phyloP scores from a whole-genome alignment of 2,329 filamentous ascomycete genomes.

The Fusarium ramigenum region DNA sequence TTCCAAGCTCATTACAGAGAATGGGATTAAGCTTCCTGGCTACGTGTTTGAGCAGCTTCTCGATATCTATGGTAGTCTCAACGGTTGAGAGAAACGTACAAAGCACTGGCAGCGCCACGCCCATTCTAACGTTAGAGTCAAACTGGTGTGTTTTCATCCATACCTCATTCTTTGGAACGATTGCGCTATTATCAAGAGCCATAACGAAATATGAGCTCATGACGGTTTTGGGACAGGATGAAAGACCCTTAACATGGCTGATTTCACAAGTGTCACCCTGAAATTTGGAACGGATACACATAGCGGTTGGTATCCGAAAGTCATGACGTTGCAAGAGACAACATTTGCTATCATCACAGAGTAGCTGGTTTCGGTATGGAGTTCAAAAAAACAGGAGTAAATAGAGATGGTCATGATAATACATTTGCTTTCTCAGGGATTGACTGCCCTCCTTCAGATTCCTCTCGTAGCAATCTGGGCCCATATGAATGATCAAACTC shows the following conservation, averaged over 20 bases:
- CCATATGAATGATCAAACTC: not conserved
- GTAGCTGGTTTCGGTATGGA: slow-evolving; percentile 28
- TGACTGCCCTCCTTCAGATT: slow-evolving; percentile 20
- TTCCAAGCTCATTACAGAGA: slow-evolving; percentile 79
- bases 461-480: slow-evolving; percentile 25
- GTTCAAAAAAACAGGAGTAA: slow-evolving; percentile 32
- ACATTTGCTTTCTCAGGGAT: slow-evolving; percentile 31
- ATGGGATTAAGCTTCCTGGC: slow-evolving; percentile 74
- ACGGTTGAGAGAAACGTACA: slow-evolving; percentile 41
- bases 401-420: slow-evolving; percentile 14
- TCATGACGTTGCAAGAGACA: not conserved
- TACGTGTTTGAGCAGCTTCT: slow-evolving; percentile 77
- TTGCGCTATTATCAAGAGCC: not conserved
- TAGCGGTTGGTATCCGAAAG: not conserved
- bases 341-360: slow-evolving; percentile 1
- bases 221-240: slow-evolving; percentile 1
- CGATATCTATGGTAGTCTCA: slow-evolving; percentile 64
- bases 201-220: not conserved
- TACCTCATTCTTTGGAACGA: not conserved
- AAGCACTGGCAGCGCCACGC: slow-evolving; percentile 18
- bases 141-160: not conserved
- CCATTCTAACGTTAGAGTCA: not conserved
- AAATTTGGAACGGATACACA: slow-evolving; percentile 1
- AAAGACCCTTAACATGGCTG: not conserved
- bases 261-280: not conserved